A percentile compares a stretch with the other conserved stretches of the same genome.
Evolutionary conservation across 331 rosid species (phyloP).

Genomic region (Acacia concinna): DNA sequence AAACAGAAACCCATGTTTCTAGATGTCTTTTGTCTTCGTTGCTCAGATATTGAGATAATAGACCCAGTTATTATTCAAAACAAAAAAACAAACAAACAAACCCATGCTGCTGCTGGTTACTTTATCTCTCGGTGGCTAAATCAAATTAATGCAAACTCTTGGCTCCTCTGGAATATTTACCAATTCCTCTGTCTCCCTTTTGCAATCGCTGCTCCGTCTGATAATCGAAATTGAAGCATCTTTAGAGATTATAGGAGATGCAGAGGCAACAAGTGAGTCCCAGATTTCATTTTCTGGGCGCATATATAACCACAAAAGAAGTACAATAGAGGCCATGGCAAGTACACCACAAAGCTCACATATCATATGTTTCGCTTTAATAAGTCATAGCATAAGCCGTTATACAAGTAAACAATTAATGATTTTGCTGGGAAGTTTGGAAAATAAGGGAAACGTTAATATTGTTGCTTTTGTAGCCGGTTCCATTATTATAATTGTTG

Average conservation of each 20-base stretch:
- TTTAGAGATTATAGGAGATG: background rate
- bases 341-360: constrained; percentile 9
- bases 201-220: constrained; percentile 1
- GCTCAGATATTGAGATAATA: too few species aligned
- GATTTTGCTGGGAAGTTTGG: background rate
- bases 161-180: constrained; percentile 29
- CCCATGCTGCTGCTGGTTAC: background rate
- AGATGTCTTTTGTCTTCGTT: too few species aligned
- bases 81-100: too few species aligned
- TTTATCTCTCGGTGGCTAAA: constrained; percentile 22
- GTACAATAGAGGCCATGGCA: constrained; percentile 48
- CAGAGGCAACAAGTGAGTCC: constrained; percentile 4
- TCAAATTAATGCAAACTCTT: constrained; percentile 37
- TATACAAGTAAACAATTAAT: background rate
- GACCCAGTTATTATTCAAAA: too few species aligned
- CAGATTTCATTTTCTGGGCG: background rate
- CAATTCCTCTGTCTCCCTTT: constrained; percentile 21
- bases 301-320: constrained; percentile 35
- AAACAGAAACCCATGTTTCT: constrained; percentile 18
- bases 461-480: background rate
- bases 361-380: background rate
- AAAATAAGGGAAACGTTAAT: background rate
- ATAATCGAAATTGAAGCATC: constrained; percentile 25
- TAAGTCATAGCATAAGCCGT: background rate
- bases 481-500: background rate